Base-by-base conservation (phyloP, 2,329 filamentous ascomycete species). In the Colletotrichum scovillei region DNA sequence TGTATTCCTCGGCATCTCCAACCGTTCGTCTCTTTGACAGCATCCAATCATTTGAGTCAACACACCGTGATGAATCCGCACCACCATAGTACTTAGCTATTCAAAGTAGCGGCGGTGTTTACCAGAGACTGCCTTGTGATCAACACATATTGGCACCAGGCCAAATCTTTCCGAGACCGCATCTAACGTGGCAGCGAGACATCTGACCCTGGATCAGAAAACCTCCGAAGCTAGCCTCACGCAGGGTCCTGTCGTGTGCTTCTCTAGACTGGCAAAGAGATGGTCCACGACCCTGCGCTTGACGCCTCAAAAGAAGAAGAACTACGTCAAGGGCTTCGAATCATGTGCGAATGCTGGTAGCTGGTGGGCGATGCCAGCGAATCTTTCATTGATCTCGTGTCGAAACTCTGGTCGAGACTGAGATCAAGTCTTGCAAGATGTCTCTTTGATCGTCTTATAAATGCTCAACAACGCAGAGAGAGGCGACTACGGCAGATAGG, bases 231-330 rank as follows among this genome's bases (percentile, higher is more conserved):
- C 60, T 53, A 49, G 60, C 52, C 52, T 22, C 38, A 69, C 64
- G 67, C 67, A 65, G 60, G 60, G 67, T 69, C 67, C 67, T 49
- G 59, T 26, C 22, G 30, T 26, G 62, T 55, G 62, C 62, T 46
- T 22, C 24, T n/a, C 32, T 19, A 11, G 4, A 49, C 62, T 5
- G n/a, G 19, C 62, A 55, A 55, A 12, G 5, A 52, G n/a, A 16
- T 22, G 22, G 57, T 38, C 57, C 19, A 38, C 22, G 32, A 49
- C 3, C 22, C 12, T 60, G 22, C 16, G 9, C n/a, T 28, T 42
- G 22, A 42, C 2, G 6, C 4, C 26, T 8, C 24, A n/a, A 32
- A 38, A 7, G 3, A 22, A 30, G 38, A 28, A 63, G 35, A 63
- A 9, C 19, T 9, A n/a, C 24, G 38, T 5, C 26, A 24, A 49